These are phyloP conservation scores for Stentor coeruleus DNA, from an alignment of 73 alveolate genomes.

Conservation along the genomic window DNA sequence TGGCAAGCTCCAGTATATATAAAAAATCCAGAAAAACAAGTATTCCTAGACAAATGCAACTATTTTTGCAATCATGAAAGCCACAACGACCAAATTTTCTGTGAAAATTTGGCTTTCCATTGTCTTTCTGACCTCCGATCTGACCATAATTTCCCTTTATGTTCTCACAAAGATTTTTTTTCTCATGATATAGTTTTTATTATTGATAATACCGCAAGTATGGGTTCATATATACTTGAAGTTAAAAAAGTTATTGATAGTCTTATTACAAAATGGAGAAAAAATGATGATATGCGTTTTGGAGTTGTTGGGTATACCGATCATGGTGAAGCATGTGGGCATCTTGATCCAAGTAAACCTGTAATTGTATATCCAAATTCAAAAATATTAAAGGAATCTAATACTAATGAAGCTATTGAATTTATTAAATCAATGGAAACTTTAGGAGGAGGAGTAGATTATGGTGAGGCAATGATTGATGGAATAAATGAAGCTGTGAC, in stretches of 20 bases:
- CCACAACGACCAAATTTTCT: background rate
- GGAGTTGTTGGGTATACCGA: slow-evolving; percentile 27
- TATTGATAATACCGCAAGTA: slow-evolving; percentile 1
- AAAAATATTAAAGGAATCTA: background rate
- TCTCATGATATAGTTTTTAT: background rate
- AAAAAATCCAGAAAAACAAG: background rate
- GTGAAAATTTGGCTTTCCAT: background rate
- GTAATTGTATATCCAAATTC: slow-evolving; percentile 11
- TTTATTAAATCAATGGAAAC: background rate
- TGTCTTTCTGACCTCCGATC: background rate
- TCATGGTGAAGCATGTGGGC: background rate
- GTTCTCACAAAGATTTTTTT: background rate
- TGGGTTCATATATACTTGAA: background rate
- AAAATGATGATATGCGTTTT: background rate
- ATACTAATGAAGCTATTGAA: background rate
- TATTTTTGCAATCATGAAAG: background rate
- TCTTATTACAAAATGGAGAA: background rate
- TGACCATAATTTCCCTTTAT: slow-evolving; percentile 10
- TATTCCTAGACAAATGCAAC: background rate
- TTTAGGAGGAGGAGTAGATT: background rate
- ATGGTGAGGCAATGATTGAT: slow-evolving; percentile 28
- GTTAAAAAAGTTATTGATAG: background rate
- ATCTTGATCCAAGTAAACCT: background rate
- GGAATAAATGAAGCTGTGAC: background rate
- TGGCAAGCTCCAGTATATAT: slow-evolving; percentile 42